A percentile compares a stretch with the other conserved stretches of the same genome.
These are phyloP conservation scores for Botrytis squamosa DNA, from an alignment of 2,329 filamentous ascomycete species.

Conservation along the genomic window DNA sequence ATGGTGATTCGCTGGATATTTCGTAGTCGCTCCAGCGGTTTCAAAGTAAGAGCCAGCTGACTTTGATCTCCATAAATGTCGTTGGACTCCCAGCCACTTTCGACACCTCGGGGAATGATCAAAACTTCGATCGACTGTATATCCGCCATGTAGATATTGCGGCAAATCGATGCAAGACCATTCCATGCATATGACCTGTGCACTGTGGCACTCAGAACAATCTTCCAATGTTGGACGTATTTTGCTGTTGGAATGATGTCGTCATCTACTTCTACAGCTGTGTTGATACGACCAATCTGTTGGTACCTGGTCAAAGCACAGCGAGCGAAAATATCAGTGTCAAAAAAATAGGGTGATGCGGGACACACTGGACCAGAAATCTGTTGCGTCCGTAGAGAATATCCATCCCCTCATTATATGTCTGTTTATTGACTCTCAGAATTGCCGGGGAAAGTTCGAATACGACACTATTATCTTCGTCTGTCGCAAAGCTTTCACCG, in stretches of 20 bases:
- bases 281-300: accelerated
- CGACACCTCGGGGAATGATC: background rate
- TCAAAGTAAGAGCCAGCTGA: background rate
- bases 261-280: background rate
- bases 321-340: too few relatives aligned
- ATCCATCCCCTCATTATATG: background rate
- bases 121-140: background rate
- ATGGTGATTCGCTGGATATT: background rate
- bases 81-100: background rate
- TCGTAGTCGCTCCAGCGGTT: background rate
- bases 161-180: background rate
- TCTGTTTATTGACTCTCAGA: background rate
- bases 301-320: background rate
- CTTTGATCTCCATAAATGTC: background rate
- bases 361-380: background rate
- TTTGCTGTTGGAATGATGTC: background rate
- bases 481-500: background rate
- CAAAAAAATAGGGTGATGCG: accelerated
- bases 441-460: background rate
- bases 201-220: background rate
- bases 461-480: too few relatives aligned
- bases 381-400: background rate
- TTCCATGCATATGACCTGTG: accelerated
- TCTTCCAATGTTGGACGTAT: background rate
- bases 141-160: background rate